These are phyloP conservation scores for Pseudogymnoascus sp. DNA, from an alignment of 2,329 filamentous ascomycete genomes.

Conservation along the genomic window DNA sequence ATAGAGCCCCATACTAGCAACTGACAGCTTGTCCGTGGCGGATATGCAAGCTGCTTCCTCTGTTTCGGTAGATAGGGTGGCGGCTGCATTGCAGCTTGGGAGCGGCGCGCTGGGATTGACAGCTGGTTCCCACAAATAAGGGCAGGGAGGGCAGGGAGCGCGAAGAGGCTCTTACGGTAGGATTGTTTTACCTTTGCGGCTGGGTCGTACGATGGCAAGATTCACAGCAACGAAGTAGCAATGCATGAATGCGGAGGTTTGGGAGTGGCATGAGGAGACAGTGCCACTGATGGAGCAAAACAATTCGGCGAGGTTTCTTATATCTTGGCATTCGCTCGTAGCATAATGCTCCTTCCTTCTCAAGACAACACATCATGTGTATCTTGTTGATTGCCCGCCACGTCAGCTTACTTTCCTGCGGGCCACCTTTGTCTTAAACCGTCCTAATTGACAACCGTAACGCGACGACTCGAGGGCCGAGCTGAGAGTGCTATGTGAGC, in stretches of 20 bases:
- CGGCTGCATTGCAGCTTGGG: background rate
- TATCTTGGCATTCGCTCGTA: constrained; percentile 2
- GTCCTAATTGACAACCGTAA: background rate
- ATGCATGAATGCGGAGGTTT: constrained; percentile 2
- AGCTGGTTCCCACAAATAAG: constrained; percentile 2
- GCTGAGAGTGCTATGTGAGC: background rate
- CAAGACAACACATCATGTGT: background rate
- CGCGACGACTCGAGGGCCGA: background rate
- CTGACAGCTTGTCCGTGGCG: background rate
- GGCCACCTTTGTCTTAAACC: background rate
- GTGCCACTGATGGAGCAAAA: constrained; percentile 5
- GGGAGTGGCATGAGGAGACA: background rate
- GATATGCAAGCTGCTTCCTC: background rate
- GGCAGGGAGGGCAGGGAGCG: background rate
- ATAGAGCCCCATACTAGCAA: background rate
- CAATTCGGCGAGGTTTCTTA: background rate
- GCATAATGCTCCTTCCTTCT: background rate
- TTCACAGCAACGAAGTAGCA: background rate
- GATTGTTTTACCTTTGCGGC: background rate
- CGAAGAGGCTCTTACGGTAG: background rate
- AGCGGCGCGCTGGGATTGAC: background rate
- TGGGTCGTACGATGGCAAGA: background rate
- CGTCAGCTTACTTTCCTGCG: background rate
- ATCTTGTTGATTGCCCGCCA: background rate
- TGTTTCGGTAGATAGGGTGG: background rate